Conservation (phyloP, 2,329 filamentous ascomycete species). For the Aspergillus sp. region DNA sequence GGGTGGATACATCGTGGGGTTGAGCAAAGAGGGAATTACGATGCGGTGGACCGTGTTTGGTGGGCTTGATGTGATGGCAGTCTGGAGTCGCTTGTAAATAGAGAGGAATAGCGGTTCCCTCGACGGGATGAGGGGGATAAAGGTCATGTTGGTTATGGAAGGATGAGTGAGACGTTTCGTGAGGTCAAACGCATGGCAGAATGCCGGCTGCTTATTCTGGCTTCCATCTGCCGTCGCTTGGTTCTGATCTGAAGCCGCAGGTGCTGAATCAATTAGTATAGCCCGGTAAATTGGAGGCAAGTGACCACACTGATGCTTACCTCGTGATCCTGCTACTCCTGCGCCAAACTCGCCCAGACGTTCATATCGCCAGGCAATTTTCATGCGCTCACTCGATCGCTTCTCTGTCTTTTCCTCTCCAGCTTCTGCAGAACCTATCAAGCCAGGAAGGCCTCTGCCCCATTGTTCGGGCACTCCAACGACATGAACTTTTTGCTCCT, state of each 20-base stretch:
- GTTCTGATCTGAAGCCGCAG: slow-evolving; percentile 36
- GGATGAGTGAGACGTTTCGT: slow-evolving; percentile 60
- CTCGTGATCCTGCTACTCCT: slow-evolving; percentile 52
- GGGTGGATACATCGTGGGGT: slow-evolving; percentile 76
- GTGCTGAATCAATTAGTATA: slow-evolving; percentile 20
- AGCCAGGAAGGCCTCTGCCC: slow-evolving; percentile 76
- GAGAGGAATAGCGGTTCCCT: slow-evolving; percentile 55
- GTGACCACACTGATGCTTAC: slow-evolving; percentile 40
- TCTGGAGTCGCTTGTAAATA: slow-evolving; percentile 58
- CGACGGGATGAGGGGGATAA: slow-evolving; percentile 42
- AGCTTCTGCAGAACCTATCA: slow-evolving; percentile 50
- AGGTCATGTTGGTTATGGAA: slow-evolving; percentile 48
- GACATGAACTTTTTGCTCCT: slow-evolving; percentile 84
- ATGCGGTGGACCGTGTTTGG: slow-evolving; percentile 69
- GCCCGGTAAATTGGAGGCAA: neutral
- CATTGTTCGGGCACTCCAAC: slow-evolving; percentile 75
- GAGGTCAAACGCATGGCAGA: slow-evolving; percentile 71
- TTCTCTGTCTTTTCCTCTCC: slow-evolving; percentile 39
- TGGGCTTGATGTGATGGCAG: slow-evolving; percentile 53
- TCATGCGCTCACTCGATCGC: slow-evolving; percentile 73
- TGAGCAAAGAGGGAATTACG: slow-evolving; percentile 78
- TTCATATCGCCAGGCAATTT: slow-evolving; percentile 98
- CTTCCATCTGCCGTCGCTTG: slow-evolving; percentile 29
- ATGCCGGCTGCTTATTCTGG: slow-evolving; percentile 36
- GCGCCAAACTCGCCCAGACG: slow-evolving; percentile 67